Base-by-base conservation (phyloP, 345 rosid species). In the Linum usitatissimum region DNA sequence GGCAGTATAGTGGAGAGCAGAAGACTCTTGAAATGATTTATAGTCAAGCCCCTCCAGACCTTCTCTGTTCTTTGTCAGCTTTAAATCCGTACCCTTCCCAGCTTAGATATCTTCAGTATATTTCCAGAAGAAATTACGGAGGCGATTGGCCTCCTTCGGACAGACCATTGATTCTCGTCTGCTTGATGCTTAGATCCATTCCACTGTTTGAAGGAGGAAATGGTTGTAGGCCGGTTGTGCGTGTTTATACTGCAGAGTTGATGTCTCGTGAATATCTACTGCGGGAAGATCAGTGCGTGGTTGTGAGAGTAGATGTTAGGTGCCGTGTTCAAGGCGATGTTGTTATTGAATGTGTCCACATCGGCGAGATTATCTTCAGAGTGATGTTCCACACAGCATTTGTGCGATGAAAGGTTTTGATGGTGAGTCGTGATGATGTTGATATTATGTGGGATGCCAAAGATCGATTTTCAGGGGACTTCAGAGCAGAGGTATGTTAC, bases 401-500 rank as follows among this genome's bases (percentile, higher is more conserved):
- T 75, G 87, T 92, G 55, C 79, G 96, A 71, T 89, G 96, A 67
- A 92, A 92, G 48, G 89, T 92, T 65, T 79, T 92, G 82, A 92
- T 92, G 83, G 88, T 92, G 53, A 92, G 84, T 61, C 86, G 80
- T 56, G 96, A 92, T 66, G 98, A 92, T 63, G 80, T 92, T 66
- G 98, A 89, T 72, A 81, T 77, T 21, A 64, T 87, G 64, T 92
- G 98, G 98, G 80, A 87, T 70, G 76, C 79, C 40, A 89, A 84
- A 76, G 95, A 85, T 61, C 79, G 63, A 62, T 92, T 92, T 71
- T 93, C 93, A 53, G 87, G 79, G 84, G 84, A 78, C 57, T 92
- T 92, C 80, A 92, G 90, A 71, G 86, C 85, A 53, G 98, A 92
- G 98, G 98, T 89, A 81, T n/a, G n/a, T n/a, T n/a, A n/a, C n/a